These are phyloP conservation scores for Oidiodendron maius DNA, from an alignment of 495 filamentous ascomycete genomes.

Conservation along the genomic window DNA sequence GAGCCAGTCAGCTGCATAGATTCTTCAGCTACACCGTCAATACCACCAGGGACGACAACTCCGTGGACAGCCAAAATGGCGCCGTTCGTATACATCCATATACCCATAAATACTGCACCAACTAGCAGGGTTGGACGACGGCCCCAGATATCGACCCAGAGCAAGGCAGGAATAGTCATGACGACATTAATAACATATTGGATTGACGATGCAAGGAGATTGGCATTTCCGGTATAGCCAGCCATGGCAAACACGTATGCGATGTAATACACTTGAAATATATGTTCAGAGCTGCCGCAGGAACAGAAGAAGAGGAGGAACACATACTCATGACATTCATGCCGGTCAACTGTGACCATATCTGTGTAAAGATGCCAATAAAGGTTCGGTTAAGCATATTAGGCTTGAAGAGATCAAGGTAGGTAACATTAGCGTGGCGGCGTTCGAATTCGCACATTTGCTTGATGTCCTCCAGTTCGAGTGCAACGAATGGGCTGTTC, in stretches of 20 bases:
- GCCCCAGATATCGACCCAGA: constrained; percentile 48
- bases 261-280: constrained; percentile 41
- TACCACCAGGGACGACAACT: constrained; percentile 16
- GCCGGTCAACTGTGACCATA: constrained; percentile 70
- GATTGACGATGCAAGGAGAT: constrained; percentile 65
- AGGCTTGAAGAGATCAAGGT: constrained; percentile 51
- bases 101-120: constrained; percentile 44
- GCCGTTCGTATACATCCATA: constrained; percentile 50
- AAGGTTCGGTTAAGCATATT: constrained; percentile 63
- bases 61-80: constrained; percentile 55
- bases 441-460: constrained; percentile 57
- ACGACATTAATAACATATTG: constrained; percentile 75
- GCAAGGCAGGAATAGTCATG: constrained; percentile 55
- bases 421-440: constrained; percentile 49
- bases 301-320: too few species aligned
- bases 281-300: too few species aligned
- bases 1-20: constrained; percentile 43
- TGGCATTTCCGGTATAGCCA: constrained; percentile 50
- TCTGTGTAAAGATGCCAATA: constrained; percentile 67
- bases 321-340: too few species aligned
- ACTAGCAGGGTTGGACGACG: constrained; percentile 46
- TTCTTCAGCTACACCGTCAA: constrained; percentile 34
- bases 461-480: constrained; percentile 62
- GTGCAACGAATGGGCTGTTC: constrained; percentile 55
- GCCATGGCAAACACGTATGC: constrained; percentile 71